Conservation (phyloP, 192 early-diverging fungal species). For the Chytriomyces sp. region DNA sequence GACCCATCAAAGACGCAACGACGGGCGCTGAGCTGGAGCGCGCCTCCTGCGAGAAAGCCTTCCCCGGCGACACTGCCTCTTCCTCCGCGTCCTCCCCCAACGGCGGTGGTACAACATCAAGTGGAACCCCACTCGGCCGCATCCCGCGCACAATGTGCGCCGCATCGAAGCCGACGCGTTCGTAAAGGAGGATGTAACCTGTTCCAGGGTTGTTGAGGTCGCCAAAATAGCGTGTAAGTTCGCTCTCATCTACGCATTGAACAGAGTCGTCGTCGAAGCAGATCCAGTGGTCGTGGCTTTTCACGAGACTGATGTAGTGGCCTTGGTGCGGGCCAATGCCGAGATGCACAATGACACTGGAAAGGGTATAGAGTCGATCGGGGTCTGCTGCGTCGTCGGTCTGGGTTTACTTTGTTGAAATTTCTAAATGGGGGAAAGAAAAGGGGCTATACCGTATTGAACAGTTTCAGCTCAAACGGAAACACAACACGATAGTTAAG, state of each 20-base stretch:
- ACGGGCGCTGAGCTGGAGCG: not conserved
- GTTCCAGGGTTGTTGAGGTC: conserved; percentile 46
- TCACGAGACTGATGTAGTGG: conserved; percentile 93
- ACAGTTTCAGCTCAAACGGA: conserved; percentile 89
- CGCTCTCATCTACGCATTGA: conserved; percentile 47
- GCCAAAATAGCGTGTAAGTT: conserved; percentile 54
- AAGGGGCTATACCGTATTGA: conserved; percentile 74
- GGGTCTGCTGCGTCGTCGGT: conserved; percentile 81
- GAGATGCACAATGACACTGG: conserved; percentile 91
- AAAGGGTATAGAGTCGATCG: conserved; percentile 84
- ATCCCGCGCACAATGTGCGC: not conserved
- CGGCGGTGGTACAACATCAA: not conserved
- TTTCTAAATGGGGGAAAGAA: not conserved
- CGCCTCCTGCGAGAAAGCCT: too few species aligned
- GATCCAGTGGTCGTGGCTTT: conserved; percentile 86
- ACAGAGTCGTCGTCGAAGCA: conserved; percentile 97
- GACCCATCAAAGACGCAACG: not conserved
- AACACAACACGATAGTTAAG: conserved; percentile 94
- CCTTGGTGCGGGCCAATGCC: conserved; percentile 96
- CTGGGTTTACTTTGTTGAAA: conserved; percentile 5
- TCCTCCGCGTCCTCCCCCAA: not conserved
- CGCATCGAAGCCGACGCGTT: conserved; percentile 37
- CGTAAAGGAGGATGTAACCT: conserved; percentile 58
- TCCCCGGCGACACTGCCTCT: not conserved
- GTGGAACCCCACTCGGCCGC: not conserved